Conservation (phyloP, 306 rosid species). For the Nissolia schottii region DNA sequence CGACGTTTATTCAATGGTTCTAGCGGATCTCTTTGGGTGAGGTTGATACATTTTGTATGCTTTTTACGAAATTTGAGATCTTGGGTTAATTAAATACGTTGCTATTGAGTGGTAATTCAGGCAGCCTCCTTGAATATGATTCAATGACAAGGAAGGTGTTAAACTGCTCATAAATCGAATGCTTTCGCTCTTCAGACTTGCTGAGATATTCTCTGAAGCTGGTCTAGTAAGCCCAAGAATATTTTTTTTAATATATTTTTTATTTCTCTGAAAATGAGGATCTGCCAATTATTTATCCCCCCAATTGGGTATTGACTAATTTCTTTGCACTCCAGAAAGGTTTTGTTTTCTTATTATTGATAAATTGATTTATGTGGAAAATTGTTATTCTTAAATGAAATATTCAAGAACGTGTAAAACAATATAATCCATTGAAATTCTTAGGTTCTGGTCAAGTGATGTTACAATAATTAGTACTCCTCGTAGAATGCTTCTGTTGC, state of each 20-base stretch:
- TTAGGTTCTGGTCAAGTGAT: too few species aligned
- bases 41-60: slow-evolving; percentile 39
- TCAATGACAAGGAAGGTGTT: slow-evolving; percentile 56
- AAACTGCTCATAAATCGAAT: slow-evolving; percentile 56
- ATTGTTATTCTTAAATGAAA: too few species aligned
- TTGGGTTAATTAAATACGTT: not conserved
- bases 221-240: slow-evolving; percentile 89
- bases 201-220: slow-evolving; percentile 81
- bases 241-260: not conserved
- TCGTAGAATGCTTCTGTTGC: too few species aligned
- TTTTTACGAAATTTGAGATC: not conserved
- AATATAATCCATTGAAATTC: too few species aligned
- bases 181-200: slow-evolving; percentile 87
- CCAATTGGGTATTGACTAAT: not conserved
- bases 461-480: too few species aligned
- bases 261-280: not conserved
- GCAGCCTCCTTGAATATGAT: slow-evolving; percentile 57
- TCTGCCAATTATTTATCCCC: not conserved
- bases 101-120: slow-evolving; percentile 78
- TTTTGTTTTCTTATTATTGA: too few species aligned
- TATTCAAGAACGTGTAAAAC: too few species aligned
- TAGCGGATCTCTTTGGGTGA: slow-evolving; percentile 26
- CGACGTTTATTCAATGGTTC: not conserved
- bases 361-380: too few species aligned
- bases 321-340: too few species aligned